Evolutionary conservation across 2,329 filamentous ascomycete species (phyloP), one percentile per base, ranked within the genome.

Genomic region (Nothomitra cinnamomea): DNA sequence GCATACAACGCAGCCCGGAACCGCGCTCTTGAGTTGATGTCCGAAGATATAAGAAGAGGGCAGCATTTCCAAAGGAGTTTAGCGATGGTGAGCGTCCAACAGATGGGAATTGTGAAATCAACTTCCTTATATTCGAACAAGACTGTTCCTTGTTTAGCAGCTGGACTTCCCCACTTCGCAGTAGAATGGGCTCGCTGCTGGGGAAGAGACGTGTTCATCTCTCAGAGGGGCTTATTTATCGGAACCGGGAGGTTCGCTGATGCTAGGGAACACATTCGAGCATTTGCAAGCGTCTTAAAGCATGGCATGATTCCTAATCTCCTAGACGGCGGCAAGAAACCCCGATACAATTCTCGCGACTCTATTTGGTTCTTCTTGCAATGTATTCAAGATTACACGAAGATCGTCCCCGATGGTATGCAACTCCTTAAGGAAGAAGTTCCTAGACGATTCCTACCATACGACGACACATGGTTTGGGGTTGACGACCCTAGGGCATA

Each of bases 291-390:
- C 64, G 89, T 98, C 10, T 71, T 98, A 60, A 98, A 98, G 72
- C 92, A 98, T 61, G 92, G 92, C 51, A 94, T 96, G 88, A 89
- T 98, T 55, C 92, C 92, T 13, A 98, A 98, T 62, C 75, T 98
- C 19, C 74, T 98, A 13, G 83, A 87, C 58, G 87, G 85, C 56
- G 89, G 92, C 5, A 86, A 83, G 56, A 76, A 82, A 15, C 92
- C 92, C 2, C 78, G 92, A 24, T 98, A 96, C 72, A 98, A 98
- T 66, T 89, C 92, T 43, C 79, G 92, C 56, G 92, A 98, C 67
- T 95, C 92, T 0, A 80, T 95, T 42, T 98, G 92, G 92, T 98
- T 96, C 74, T 95, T 94, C 72, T 69, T 98, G 52, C 92, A 98
- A 66, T 85, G 85, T 58, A 90, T 96, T 50, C 92, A 98, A 63